Evolutionary conservation across 345 rosid genomes (phyloP).

Genomic region (Acer saccharum): DNA sequence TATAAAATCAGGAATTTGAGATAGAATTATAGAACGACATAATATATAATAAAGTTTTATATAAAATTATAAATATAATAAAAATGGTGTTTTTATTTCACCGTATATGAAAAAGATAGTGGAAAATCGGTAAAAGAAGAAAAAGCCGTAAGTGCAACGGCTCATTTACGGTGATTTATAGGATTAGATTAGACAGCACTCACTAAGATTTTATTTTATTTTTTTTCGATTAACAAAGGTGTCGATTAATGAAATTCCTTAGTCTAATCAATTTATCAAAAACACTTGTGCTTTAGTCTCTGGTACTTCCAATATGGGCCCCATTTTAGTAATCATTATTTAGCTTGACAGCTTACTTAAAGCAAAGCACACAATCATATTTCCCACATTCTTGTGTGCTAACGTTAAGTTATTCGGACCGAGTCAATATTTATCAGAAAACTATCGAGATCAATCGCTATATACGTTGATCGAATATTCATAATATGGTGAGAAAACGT

Average conservation of each 20-base stretch:
- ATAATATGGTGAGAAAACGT: too few species aligned
- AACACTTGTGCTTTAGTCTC: constrained; percentile 18
- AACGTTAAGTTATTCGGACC: constrained; percentile 18
- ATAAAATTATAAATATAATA: too few species aligned
- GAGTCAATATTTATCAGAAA: too few species aligned
- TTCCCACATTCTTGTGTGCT: constrained; percentile 37
- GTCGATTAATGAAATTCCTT: neutral
- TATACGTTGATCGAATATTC: too few species aligned
- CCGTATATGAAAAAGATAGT: neutral
- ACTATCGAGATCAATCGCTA: fast-evolving
- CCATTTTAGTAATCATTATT: constrained; percentile 42
- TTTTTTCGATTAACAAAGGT: too few species aligned
- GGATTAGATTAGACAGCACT: constrained; percentile 8
- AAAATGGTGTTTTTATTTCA: neutral
- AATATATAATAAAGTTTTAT: too few species aligned
- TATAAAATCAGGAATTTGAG: too few species aligned
- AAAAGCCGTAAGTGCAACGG: constrained; percentile 5
- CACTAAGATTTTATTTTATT: neutral
- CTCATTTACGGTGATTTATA: constrained; percentile 7
- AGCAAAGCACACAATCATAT: constrained; percentile 49
- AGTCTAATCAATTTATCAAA: constrained; percentile 13
- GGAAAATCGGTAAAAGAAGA: too few species aligned
- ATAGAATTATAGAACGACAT: too few species aligned
- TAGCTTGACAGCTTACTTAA: constrained; percentile 40
- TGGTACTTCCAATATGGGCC: constrained; percentile 22